phyloP scores from a whole-genome alignment of 2,329 filamentous ascomycete genomes.

The Neonectria coccinea region DNA sequence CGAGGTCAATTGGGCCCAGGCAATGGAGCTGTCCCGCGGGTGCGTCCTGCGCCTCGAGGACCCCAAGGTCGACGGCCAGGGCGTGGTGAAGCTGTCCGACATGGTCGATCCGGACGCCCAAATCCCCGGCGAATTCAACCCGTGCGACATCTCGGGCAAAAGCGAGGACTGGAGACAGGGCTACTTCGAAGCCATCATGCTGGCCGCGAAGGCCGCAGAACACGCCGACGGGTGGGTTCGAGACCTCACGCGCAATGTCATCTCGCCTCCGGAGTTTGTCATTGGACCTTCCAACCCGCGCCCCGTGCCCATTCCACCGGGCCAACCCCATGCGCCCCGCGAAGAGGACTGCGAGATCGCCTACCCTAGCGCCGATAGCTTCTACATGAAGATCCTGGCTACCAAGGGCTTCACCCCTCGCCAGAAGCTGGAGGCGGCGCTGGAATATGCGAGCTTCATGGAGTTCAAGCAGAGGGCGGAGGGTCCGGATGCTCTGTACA shows the following conservation, averaged over 20 bases:
- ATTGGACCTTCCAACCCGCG: slow-evolving; percentile 86
- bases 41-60: slow-evolving; percentile 78
- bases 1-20: slow-evolving; percentile 74
- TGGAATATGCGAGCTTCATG: slow-evolving; percentile 87
- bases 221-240: slow-evolving; percentile 83
- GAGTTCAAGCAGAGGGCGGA: slow-evolving; percentile 78
- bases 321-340: slow-evolving; percentile 70
- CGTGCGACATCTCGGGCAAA: slow-evolving; percentile 78
- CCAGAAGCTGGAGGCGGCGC: slow-evolving; percentile 83
- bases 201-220: slow-evolving; percentile 80
- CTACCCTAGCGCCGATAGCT: slow-evolving; percentile 77
- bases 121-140: slow-evolving; percentile 72
- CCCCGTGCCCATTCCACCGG: slow-evolving; percentile 77
- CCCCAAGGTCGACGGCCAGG: slow-evolving; percentile 73
- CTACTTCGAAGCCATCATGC: slow-evolving; percentile 86
- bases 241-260: slow-evolving; percentile 73
- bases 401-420: slow-evolving; percentile 82
- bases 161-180: slow-evolving; percentile 87
- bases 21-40: slow-evolving; percentile 69
- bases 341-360: slow-evolving; percentile 81
- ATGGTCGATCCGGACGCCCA: slow-evolving; percentile 76
- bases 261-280: slow-evolving; percentile 79
- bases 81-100: slow-evolving; percentile 64
- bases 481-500: slow-evolving; percentile 78
- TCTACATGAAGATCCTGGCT: slow-evolving; percentile 85